A percentile compares a stretch with the other conserved stretches of the same genome.
Evolutionary conservation across 78 protist genomes (phyloP).

Genomic region (Isochrysis galbana): DNA sequence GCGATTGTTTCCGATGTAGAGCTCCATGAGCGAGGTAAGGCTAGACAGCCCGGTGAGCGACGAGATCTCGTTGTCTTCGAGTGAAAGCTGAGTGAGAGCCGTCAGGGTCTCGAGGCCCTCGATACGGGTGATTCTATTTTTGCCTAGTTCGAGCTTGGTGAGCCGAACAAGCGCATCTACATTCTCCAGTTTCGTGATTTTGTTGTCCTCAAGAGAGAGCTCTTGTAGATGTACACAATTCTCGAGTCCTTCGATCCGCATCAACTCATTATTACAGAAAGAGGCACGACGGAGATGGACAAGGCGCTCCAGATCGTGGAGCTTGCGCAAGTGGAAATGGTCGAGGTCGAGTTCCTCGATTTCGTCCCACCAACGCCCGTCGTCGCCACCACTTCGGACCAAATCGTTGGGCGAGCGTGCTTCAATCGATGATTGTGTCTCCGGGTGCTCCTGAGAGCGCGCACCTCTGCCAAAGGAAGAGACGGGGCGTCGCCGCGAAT

Average conservation of each 20-base stretch:
- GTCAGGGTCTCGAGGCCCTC: conserved; percentile 30
- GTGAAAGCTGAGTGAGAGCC: conserved; percentile 43
- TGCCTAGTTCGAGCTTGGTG: conserved; percentile 51
- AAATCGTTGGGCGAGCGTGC: too few species aligned
- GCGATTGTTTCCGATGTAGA: conserved; percentile 63
- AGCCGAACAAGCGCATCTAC: neutral
- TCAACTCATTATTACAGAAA: conserved; percentile 55
- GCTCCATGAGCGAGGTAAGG: conserved; percentile 42
- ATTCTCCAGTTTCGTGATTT: conserved; percentile 26
- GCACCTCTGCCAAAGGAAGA: too few species aligned
- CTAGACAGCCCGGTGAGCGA: conserved; percentile 11
- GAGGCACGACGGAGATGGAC: conserved; percentile 28
- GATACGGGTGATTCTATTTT: conserved; percentile 29
- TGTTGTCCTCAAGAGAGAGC: conserved; percentile 54
- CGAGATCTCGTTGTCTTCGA: conserved; percentile 60
- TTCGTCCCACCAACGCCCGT: neutral
- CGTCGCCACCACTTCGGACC: too few species aligned
- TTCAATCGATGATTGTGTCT: neutral
- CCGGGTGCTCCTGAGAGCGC: too few species aligned
- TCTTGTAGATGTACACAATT: conserved; percentile 39
- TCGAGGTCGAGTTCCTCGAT: conserved; percentile 25
- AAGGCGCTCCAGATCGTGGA: conserved; percentile 38
- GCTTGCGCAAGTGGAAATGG: conserved; percentile 26
- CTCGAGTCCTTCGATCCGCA: conserved; percentile 20
- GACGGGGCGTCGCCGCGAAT: neutral